phyloP scores from a whole-genome alignment of 106 monocot genomes.

The Acanthochlamys bracteata region DNA sequence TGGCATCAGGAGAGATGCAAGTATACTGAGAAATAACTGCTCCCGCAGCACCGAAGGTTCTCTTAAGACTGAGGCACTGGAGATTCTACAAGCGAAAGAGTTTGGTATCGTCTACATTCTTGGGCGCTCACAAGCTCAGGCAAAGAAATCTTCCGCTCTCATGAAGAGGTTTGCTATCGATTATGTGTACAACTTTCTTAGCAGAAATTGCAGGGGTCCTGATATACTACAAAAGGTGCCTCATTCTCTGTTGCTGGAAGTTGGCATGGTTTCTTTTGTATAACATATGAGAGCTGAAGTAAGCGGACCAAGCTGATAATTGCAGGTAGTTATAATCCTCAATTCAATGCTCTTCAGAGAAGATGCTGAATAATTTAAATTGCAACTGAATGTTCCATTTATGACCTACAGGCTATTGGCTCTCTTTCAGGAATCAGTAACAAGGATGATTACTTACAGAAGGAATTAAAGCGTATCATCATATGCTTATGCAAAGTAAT shows the following conservation, averaged over 20 bases:
- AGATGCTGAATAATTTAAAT: too few species aligned
- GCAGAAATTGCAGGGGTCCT: constrained; percentile 60
- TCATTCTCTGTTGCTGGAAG: constrained; percentile 59
- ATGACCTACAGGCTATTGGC: too few species aligned
- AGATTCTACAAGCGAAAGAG: constrained; percentile 59
- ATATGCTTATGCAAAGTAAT: too few species aligned
- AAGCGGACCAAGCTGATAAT: too few species aligned
- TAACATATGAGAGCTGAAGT: too few species aligned
- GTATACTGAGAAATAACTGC: background rate
- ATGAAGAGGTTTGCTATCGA: constrained; percentile 60
- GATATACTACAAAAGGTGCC: constrained; percentile 46
- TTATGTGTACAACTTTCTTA: constrained; percentile 46
- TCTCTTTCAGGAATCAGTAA: too few species aligned
- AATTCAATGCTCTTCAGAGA: too few species aligned
- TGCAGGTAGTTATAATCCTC: too few species aligned
- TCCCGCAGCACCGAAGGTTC: constrained; percentile 6
- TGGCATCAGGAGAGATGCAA: background rate
- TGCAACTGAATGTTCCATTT: too few species aligned
- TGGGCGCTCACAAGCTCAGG: constrained; percentile 49
- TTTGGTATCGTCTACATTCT: constrained; percentile 69
- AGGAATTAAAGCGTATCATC: too few species aligned
- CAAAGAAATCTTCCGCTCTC: constrained; percentile 51
- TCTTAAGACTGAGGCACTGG: constrained; percentile 31
- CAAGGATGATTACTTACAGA: too few species aligned
- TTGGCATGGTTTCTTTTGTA: constrained; percentile 68